Evolutionary conservation across 1,284 basidiomycete species (phyloP).

Genomic region (Cutaneotrichosporon dermatis): DNA sequence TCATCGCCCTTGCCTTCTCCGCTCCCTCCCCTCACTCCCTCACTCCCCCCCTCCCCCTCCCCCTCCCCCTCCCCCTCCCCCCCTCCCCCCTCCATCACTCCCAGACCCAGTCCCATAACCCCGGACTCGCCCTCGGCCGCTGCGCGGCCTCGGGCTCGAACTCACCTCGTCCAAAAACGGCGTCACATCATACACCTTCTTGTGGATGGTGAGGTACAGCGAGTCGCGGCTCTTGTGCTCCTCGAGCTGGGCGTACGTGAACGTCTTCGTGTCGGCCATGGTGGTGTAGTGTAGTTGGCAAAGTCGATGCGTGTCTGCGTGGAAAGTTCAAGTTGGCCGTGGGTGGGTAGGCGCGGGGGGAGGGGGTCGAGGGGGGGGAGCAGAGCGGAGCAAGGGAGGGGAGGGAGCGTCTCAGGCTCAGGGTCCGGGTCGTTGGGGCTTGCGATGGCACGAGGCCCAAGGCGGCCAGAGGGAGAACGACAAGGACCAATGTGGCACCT

Average conservation of each 20-base stretch:
- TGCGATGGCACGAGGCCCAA: no score
- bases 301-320: no score
- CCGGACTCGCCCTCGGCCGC: not conserved
- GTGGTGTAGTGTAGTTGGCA: no score
- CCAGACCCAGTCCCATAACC: not conserved
- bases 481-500: no score
- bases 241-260: slow-evolving; percentile 63
- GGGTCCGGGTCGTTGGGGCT: no score
- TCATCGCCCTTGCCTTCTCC: not conserved
- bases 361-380: no score
- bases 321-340: no score
- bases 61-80: not conserved
- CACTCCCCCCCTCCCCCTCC: not conserved
- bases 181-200: slow-evolving; percentile 90
- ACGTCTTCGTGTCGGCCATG: slow-evolving; percentile 2
- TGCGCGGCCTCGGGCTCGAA: slow-evolving; percentile 5
- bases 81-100: not conserved
- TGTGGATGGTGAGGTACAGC: slow-evolving; percentile 73
- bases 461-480: no score
- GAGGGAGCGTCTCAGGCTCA: no score
- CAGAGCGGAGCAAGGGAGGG: no score
- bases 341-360: no score
- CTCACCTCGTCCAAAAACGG: slow-evolving; percentile 94
- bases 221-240: slow-evolving; percentile 67
- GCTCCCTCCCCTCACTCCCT: not conserved